Evolutionary conservation across 805 yeast species (phyloP).

Genomic region (Pichia pseudocactophila): DNA sequence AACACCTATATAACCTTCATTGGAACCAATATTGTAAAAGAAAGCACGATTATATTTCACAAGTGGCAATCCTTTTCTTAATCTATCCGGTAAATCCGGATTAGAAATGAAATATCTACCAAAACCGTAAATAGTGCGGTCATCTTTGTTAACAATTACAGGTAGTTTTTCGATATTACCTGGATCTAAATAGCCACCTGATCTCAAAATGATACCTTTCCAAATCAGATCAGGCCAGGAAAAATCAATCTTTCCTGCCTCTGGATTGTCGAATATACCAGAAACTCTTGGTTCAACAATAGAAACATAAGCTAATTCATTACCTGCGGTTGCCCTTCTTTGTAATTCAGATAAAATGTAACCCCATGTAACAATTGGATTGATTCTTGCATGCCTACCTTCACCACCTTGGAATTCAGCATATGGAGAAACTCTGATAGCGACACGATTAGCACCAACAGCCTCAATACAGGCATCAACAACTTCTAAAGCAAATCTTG

Average conservation of each 20-base stretch:
- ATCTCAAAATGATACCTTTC: slow-evolving; percentile 19
- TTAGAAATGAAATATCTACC: slow-evolving; percentile 35
- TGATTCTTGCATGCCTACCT: slow-evolving; percentile 28
- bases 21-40: slow-evolving; percentile 26
- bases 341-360: slow-evolving; percentile 32
- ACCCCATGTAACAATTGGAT: slow-evolving; percentile 29
- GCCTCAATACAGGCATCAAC: slow-evolving; percentile 42
- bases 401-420: slow-evolving; percentile 32
- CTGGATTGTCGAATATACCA: slow-evolving; percentile 24
- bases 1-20: slow-evolving; percentile 12
- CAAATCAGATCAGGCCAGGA: slow-evolving; percentile 14
- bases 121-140: slow-evolving; percentile 35
- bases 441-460: slow-evolving; percentile 43
- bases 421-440: slow-evolving; percentile 43
- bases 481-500: slow-evolving; percentile 35
- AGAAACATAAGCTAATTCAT: slow-evolving; percentile 19
- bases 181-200: slow-evolving; percentile 22
- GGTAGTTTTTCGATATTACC: slow-evolving; percentile 13
- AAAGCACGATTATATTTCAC: slow-evolving; percentile 31
- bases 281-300: slow-evolving; percentile 67
- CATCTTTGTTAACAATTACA: slow-evolving; percentile 20
- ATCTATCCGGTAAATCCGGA: slow-evolving; percentile 34
- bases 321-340: slow-evolving; percentile 22
- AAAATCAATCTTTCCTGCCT: slow-evolving; percentile 6
- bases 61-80: slow-evolving; percentile 28